A percentile compares a stretch with the other conserved stretches of the same genome.
Evolutionary conservation across 257 asterid genomes (phyloP).

Genomic region (Solanum appendiculatum): DNA sequence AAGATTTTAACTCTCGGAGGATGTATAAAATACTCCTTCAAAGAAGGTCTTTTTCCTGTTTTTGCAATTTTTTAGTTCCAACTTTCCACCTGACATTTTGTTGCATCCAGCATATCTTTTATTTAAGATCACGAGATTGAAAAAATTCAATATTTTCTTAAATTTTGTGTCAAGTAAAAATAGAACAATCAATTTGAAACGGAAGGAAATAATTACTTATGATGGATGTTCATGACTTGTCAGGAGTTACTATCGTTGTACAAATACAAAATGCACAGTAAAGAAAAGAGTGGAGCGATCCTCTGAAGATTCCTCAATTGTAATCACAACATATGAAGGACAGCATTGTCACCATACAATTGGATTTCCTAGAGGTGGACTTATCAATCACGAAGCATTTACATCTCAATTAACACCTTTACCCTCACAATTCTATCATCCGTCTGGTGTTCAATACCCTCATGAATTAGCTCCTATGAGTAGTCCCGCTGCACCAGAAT

Average conservation of each 20-base stretch:
- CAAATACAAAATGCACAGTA: conserved; percentile 77
- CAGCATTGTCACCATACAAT: conserved; percentile 71
- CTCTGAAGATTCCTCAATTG: conserved; percentile 58
- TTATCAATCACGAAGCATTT: conserved; percentile 18
- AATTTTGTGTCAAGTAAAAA: too few species aligned
- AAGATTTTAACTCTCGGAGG: too few species aligned
- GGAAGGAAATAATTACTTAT: not conserved
- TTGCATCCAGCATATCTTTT: too few species aligned
- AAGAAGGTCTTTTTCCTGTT: too few species aligned
- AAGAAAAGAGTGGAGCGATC: conserved; percentile 83
- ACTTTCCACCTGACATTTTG: too few species aligned
- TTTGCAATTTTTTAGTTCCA: too few species aligned
- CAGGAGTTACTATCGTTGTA: conserved; percentile 92
- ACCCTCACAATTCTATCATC: conserved; percentile 19
- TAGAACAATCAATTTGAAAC: too few species aligned
- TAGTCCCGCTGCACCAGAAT: not conserved
- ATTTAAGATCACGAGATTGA: too few species aligned
- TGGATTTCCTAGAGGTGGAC: conserved; percentile 50
- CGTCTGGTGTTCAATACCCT: conserved; percentile 16
- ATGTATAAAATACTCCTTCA: too few species aligned
- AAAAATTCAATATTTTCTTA: too few species aligned
- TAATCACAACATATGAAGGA: conserved; percentile 85
- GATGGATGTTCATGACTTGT: not conserved
- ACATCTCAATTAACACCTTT: conserved; percentile 15
- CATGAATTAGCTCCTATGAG: conserved; percentile 12